These are phyloP conservation scores for Polyplosphaeria fusca DNA, from an alignment of 495 filamentous ascomycete genomes.

Conservation along the genomic window DNA sequence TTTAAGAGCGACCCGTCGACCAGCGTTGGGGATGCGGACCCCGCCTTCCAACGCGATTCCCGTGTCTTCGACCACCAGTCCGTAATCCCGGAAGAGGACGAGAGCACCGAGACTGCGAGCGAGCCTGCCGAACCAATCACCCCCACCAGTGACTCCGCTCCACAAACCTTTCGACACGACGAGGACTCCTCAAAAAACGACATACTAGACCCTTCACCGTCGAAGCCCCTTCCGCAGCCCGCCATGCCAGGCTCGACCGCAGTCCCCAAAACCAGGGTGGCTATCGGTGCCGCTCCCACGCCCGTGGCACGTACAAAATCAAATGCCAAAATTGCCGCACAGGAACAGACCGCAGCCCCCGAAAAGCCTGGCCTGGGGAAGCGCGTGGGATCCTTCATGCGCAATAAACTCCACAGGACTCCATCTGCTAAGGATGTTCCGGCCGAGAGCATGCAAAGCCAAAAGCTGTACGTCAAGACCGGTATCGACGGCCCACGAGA, in stretches of 20 bases:
- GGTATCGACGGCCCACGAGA: slow-evolving; percentile 21
- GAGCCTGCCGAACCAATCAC: slow-evolving; percentile 33
- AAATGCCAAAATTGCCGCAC: not conserved
- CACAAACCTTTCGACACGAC: slow-evolving; percentile 27
- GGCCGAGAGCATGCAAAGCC: not conserved
- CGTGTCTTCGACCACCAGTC: slow-evolving; percentile 20
- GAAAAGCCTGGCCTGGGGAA: slow-evolving; percentile 19
- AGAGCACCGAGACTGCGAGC: slow-evolving; percentile 33
- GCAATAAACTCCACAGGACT: slow-evolving; percentile 25
- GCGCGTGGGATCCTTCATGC: slow-evolving; percentile 27
- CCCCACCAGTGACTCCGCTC: slow-evolving; percentile 29
- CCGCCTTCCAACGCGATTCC: slow-evolving; percentile 18
- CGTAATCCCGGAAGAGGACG: slow-evolving; percentile 34
- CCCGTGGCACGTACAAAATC: slow-evolving; percentile 12
- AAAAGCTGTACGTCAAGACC: slow-evolving; percentile 20
- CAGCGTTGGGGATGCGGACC: slow-evolving; percentile 2
- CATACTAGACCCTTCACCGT: not conserved
- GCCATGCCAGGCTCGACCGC: not conserved
- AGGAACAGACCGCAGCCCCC: not conserved
- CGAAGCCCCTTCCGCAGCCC: not conserved
- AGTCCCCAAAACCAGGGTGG: not conserved
- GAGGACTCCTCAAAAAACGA: not conserved
- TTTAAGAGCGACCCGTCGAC: slow-evolving; percentile 8
- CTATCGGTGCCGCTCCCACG: slow-evolving; percentile 2
- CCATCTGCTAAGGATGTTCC: slow-evolving; percentile 15